Evolutionary conservation across 1,284 basidiomycete species (phyloP), one percentile per base, ranked within the genome.

Genomic region (Sphagnurus paluster): DNA sequence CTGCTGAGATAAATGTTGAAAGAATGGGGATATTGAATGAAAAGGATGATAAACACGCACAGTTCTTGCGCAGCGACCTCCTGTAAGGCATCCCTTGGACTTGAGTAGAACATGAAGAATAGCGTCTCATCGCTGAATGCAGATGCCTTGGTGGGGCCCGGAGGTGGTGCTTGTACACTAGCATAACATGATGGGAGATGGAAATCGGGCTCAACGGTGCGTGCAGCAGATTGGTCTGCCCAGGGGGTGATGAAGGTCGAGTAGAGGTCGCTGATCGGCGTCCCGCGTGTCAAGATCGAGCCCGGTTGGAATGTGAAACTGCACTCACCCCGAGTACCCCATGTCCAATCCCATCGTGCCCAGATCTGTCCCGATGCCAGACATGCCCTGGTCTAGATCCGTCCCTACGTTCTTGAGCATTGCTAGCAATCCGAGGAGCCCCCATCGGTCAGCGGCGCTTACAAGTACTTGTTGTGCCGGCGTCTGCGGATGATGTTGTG

Each of bases 51-150:
- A 32, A 29, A 42, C 5, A 81, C 89, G 65, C 68, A 95, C 87
- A 99, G 76, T 75, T 98, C 96, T 65, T 93, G 89, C 34, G 94
- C 93, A 10, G 96, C 96, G 39, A 95, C 82, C 69, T 98, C 94
- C 67, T 99, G 96, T 53, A 98, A 73, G 24, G 90, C 84, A 69
- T 99, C 96, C 60, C 93, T 76, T 46, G 96, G 93, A 66, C 85
- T 87, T 49, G 92, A 87, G 72, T 99, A 99, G 75, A 99, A 99
- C 82, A 98, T 96, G 79, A 93, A 98, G 72, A 99, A 98, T 29
- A 99, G 71, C 21, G 96, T 98, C 72, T 99, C 96, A 68, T 99
- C 96, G 62, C 88, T 90, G 67, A 99, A 98, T 53, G 87, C 87
- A 7, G 79, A 77, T 24, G 91, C 87, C 72, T 98, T 99, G 55